Base-by-base conservation (phyloP, 2,329 filamentous ascomycete genomes). In the Arachnopeziza araneosa region DNA sequence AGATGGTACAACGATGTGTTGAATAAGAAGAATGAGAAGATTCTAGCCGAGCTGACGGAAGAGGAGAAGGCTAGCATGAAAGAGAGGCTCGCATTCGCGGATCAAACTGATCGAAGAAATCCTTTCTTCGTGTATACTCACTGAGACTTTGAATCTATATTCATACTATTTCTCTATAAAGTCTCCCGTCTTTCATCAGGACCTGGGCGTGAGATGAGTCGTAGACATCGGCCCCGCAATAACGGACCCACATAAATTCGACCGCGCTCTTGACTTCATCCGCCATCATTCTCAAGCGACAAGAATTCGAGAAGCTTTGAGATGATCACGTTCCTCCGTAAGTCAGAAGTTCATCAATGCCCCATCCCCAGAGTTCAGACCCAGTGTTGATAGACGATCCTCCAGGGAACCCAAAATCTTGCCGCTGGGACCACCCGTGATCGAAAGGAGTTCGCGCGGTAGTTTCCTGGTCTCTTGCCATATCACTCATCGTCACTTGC, bases 51-150 rank as follows among this genome's bases (percentile, higher is more conserved):
- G 70, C 75, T 75, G 9, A 68, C 68, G 30, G 73, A 74, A 51
- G 75, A 75, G 49, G 75, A 77, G 63, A 73, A 68, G 26, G 65
- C 60, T 1, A 69, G 75, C 21, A 71, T 74, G 60, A 69, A 68
- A 48, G 75, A 75, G 64, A 60, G 76, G 48, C 73, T 76, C 60
- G 71, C 65, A 60, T 70, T 73, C 53, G 72, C 76, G 44, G 68
- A 76, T 12, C 75, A 75, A 1, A 60, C 76, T 21, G 74, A 75
- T 14, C 74, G 74, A 3, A 69, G 71, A 44, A 66, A 76, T 30
- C 75, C 75, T 54, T 62, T 76, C 58, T 63, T 76, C 14, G 75
- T 74, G 56, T 77, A 76, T 57, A 71, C 76, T 24, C 75, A 76
- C 53, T 64, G 22, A 49, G 36, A 44, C 6, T 44, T 44, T 14